phyloP scores from a whole-genome alignment of 2,329 filamentous ascomycete genomes.

The Raffaelea deltoideospora region DNA sequence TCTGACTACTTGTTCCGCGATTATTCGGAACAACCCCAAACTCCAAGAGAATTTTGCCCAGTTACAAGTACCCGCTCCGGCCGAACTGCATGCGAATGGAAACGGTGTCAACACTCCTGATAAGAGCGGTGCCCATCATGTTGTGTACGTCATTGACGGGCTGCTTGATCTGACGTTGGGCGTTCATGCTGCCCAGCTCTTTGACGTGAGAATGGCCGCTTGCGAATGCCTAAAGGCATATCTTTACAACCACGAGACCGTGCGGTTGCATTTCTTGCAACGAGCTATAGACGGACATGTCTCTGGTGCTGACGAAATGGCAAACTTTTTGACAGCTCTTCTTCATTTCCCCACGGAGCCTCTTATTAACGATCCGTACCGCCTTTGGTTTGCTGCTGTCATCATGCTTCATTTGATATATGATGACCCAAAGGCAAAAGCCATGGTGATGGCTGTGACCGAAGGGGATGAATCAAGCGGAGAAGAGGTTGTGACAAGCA shows the following conservation, averaged over 20 bases:
- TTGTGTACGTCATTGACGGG: slow-evolving; percentile 85
- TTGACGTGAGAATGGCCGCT: slow-evolving; percentile 71
- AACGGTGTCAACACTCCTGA: slow-evolving; percentile 6
- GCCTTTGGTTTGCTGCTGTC: slow-evolving; percentile 77
- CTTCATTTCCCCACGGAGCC: slow-evolving; percentile 49
- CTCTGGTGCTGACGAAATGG: slow-evolving; percentile 62
- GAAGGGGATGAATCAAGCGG: slow-evolving; percentile 81
- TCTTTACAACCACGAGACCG: slow-evolving; percentile 65
- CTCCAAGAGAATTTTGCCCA: slow-evolving; percentile 86
- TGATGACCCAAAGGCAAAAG: slow-evolving; percentile 67
- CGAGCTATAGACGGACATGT: slow-evolving; percentile 80
- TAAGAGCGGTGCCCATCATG: slow-evolving; percentile 32
- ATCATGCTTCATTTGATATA: slow-evolving; percentile 76
- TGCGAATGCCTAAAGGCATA: slow-evolving; percentile 90
- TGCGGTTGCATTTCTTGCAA: slow-evolving; percentile 71
- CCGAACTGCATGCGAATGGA: slow-evolving; percentile 19
- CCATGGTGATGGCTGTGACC: slow-evolving; percentile 62
- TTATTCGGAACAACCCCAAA: slow-evolving; percentile 65
- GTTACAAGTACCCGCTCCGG: slow-evolving; percentile 55
- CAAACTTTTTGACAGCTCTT: slow-evolving; percentile 77
- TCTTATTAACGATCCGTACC: slow-evolving; percentile 63
- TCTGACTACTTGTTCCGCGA: slow-evolving; percentile 69
- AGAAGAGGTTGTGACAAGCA: slow-evolving; percentile 88
- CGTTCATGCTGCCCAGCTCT: slow-evolving; percentile 47
- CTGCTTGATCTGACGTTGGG: slow-evolving; percentile 70